Conservation (phyloP, 805 yeast species). For the Saccharomycopsis amapae region DNA sequence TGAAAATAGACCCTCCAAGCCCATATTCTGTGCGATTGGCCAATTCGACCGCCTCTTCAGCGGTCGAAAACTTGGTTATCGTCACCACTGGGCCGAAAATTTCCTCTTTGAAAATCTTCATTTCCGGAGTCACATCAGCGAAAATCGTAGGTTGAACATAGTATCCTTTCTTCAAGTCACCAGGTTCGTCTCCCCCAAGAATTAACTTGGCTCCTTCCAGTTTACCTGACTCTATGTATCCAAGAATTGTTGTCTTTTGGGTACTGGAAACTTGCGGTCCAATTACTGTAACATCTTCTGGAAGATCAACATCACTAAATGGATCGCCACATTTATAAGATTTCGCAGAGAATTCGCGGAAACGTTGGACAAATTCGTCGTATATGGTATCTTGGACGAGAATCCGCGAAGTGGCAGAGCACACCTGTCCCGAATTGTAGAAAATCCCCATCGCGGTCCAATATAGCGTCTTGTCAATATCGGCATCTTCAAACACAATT, state of each 20-base stretch:
- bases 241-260: constrained; percentile 41
- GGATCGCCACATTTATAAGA: constrained; percentile 41
- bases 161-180: constrained; percentile 27
- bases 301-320: constrained; percentile 32
- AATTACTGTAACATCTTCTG: constrained; percentile 30
- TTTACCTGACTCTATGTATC: constrained; percentile 42
- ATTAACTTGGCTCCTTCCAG: constrained; percentile 46
- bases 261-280: constrained; percentile 52
- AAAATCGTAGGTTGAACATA: constrained; percentile 43
- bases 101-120: constrained; percentile 41
- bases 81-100: constrained; percentile 49
- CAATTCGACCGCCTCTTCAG: constrained; percentile 36
- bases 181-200: constrained; percentile 36
- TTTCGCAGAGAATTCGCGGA: constrained; percentile 30
- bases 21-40: constrained; percentile 42
- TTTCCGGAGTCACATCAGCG: constrained; percentile 35
- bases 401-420: constrained; percentile 57
- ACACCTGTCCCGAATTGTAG: constrained; percentile 57
- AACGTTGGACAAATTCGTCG: constrained; percentile 40
- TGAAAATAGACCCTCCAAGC: constrained; percentile 41
- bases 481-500: constrained; percentile 41
- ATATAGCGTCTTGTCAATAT: constrained; percentile 40
- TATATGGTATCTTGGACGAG: constrained; percentile 49
- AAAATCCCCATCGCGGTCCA: constrained; percentile 52
- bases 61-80: constrained; percentile 36